phyloP scores from a whole-genome alignment of 1,284 basidiomycete genomes.

The Ustilago cynodontis region DNA sequence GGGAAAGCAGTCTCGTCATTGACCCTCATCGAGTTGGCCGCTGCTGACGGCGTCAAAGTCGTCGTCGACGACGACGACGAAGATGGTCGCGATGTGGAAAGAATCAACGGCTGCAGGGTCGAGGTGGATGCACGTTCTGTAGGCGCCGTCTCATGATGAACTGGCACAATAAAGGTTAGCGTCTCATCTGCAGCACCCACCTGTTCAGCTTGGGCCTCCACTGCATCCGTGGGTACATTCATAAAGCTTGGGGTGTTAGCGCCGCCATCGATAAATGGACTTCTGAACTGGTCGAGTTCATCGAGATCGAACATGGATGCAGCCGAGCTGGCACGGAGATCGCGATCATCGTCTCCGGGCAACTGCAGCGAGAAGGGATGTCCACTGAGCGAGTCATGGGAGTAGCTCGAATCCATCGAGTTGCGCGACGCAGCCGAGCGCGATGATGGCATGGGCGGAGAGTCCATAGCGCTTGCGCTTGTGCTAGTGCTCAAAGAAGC shows the following conservation, averaged over 20 bases:
- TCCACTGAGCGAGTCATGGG: slow-evolving; percentile 22
- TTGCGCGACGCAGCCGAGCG: slow-evolving; percentile 25
- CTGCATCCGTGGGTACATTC: neutral
- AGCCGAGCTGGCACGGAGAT: slow-evolving; percentile 8
- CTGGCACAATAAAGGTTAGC: neutral
- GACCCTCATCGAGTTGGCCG: slow-evolving; percentile 21
- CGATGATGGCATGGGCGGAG: slow-evolving; percentile 14
- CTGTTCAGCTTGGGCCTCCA: neutral
- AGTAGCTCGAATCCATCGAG: slow-evolving; percentile 33
- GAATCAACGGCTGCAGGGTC: slow-evolving; percentile 21
- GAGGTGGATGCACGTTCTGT: slow-evolving; percentile 6
- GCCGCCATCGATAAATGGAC: slow-evolving; percentile 2
- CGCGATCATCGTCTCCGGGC: slow-evolving; percentile 6
- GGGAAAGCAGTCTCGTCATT: slow-evolving; percentile 29
- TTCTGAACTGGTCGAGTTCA: slow-evolving; percentile 11
- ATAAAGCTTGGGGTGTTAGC: slow-evolving; percentile 5
- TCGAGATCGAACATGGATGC: slow-evolving; percentile 25
- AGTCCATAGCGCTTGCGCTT: slow-evolving; percentile 8
- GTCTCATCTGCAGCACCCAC: neutral
- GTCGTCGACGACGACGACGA: slow-evolving; percentile 22
- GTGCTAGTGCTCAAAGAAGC: slow-evolving; percentile 4
- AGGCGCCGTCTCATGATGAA: neutral
- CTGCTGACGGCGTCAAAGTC: slow-evolving; percentile 20
- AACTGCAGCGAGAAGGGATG: slow-evolving; percentile 41
- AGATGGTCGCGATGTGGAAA: slow-evolving; percentile 32